These are phyloP conservation scores for Omphalotus guepiniiformis DNA, from an alignment of 768 basidiomycete genomes.

Conservation along the genomic window DNA sequence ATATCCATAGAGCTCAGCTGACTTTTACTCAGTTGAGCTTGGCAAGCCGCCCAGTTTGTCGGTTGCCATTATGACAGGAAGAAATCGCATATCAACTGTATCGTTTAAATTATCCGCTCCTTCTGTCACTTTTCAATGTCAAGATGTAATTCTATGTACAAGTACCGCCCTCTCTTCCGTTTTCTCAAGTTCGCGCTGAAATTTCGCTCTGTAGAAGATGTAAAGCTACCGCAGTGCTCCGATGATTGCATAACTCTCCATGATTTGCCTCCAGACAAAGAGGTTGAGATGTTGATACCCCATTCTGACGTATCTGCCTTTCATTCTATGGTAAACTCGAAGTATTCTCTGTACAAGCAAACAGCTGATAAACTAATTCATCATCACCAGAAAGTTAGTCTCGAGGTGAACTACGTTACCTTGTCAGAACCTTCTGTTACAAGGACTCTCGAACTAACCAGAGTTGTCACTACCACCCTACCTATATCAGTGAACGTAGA, in stretches of 20 bases:
- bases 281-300: constrained; percentile 51
- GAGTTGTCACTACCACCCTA: constrained; percentile 60
- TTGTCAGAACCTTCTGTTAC: constrained; percentile 43
- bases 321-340: constrained; percentile 50
- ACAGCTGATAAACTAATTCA: background rate
- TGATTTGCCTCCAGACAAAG: constrained; percentile 43
- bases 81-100: constrained; percentile 57
- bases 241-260: constrained; percentile 42
- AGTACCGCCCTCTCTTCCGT: constrained; percentile 2
- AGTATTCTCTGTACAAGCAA: background rate
- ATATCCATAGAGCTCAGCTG: background rate
- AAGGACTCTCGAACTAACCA: constrained; percentile 51
- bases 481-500: constrained; percentile 93
- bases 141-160: constrained; percentile 37
- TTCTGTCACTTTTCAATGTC: constrained; percentile 46
- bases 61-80: constrained; percentile 59
- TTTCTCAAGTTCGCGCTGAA: background rate
- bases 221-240: constrained; percentile 28
- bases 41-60: constrained; percentile 52
- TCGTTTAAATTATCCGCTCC: constrained; percentile 52
- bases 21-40: constrained; percentile 51
- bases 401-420: constrained; percentile 69
- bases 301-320: constrained; percentile 64
- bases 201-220: background rate
- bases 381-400: constrained; percentile 55